Percentiles rank a stretch among this genome's conserved stretches.
These are phyloP conservation scores for Vigna nakashimae DNA, from an alignment of 306 rosid genomes.

Conservation along the genomic window DNA sequence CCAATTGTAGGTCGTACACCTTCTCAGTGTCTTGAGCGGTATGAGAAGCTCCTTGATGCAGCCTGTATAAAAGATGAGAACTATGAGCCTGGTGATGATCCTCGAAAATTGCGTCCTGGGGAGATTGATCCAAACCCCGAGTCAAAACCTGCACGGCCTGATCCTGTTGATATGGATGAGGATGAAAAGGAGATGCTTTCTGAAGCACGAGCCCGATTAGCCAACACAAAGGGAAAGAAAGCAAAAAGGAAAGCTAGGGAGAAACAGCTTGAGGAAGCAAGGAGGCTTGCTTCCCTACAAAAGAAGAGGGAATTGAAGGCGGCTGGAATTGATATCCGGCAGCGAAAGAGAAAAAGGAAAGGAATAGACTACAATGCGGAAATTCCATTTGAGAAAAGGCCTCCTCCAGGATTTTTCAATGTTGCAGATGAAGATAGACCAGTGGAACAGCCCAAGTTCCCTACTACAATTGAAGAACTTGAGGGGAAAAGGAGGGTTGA, in stretches of 20 bases:
- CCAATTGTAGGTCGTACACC: conserved; percentile 96
- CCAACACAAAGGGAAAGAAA: conserved; percentile 92
- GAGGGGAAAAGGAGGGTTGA: conserved; percentile 90
- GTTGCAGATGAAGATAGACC: conserved; percentile 74
- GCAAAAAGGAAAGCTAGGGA: conserved; percentile 86
- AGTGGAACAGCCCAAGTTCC: conserved; percentile 76
- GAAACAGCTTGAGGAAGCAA: conserved; percentile 95
- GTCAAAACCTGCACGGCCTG: conserved; percentile 95
- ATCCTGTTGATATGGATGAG: conserved; percentile 97
- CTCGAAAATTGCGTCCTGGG: conserved; percentile 67
- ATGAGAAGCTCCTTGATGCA: conserved; percentile 91
- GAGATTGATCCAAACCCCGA: conserved; percentile 59
- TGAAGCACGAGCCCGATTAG: conserved; percentile 92
- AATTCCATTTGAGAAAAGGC: conserved; percentile 91
- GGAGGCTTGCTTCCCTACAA: conserved; percentile 91
- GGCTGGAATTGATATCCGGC: conserved; percentile 86
- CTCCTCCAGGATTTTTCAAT: conserved; percentile 91
- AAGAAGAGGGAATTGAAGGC: conserved; percentile 92
- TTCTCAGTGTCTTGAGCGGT: conserved; percentile 89
- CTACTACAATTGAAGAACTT: conserved; percentile 90
- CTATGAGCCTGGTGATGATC: conserved; percentile 92
- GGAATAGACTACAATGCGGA: conserved; percentile 92
- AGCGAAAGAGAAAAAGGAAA: conserved; percentile 83
- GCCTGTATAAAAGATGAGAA: conserved; percentile 91
- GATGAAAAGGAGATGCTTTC: conserved; percentile 98